phyloP scores from a whole-genome alignment of 108 stramenopile genomes.

The Cyclotella atomus region DNA sequence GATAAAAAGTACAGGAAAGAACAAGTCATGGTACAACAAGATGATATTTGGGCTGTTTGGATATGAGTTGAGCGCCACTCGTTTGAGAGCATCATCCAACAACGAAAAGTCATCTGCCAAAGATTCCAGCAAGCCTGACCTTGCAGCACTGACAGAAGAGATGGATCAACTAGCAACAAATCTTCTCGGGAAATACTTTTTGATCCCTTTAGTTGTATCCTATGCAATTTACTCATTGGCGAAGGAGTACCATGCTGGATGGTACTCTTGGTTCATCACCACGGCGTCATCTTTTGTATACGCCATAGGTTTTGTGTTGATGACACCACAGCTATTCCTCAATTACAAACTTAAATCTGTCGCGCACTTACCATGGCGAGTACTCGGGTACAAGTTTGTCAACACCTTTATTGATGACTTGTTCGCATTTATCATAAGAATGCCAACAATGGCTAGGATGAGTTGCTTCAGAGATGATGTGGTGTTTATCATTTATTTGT shows the following conservation, averaged over 20 bases:
- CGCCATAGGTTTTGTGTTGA: slow-evolving; percentile 86
- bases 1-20: slow-evolving; percentile 44
- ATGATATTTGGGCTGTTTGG: slow-evolving; percentile 70
- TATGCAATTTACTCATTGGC: slow-evolving; percentile 80
- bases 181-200: slow-evolving; percentile 65
- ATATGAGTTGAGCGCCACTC: slow-evolving; percentile 72
- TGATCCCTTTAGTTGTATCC: slow-evolving; percentile 75
- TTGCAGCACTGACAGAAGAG: slow-evolving; percentile 76
- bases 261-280: slow-evolving; percentile 93
- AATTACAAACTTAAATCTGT: slow-evolving; percentile 91
- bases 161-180: slow-evolving; percentile 85
- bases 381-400: slow-evolving; percentile 88
- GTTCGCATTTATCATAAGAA: slow-evolving; percentile 95
- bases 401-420: slow-evolving; percentile 97
- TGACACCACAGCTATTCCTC: slow-evolving; percentile 91
- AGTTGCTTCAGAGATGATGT: slow-evolving; percentile 96
- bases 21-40: slow-evolving; percentile 62
- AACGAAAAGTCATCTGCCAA: slow-evolving; percentile 7
- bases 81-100: slow-evolving; percentile 48
- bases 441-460: slow-evolving; percentile 96
- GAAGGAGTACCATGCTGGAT: slow-evolving; percentile 74
- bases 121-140: slow-evolving; percentile 40
- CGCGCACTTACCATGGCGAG: slow-evolving; percentile 89
- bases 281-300: slow-evolving; percentile 87
- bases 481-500: slow-evolving; percentile 95